phyloP scores from a whole-genome alignment of 1,284 basidiomycete genomes.

The Sanghuangporus weigelae region DNA sequence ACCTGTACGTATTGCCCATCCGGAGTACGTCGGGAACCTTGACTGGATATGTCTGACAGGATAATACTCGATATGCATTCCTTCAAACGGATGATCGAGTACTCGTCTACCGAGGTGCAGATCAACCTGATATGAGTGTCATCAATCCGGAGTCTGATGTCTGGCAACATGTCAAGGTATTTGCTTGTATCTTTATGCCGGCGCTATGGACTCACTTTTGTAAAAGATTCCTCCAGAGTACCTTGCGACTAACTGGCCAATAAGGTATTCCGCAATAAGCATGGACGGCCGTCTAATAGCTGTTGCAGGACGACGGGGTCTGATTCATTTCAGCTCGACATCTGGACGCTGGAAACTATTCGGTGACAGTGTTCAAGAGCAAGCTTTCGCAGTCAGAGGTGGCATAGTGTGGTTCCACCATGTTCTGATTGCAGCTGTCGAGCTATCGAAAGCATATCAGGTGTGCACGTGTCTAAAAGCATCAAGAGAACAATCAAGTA shows the following conservation, averaged over 20 bases:
- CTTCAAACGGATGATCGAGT: conserved; percentile 93
- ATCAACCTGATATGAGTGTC: conserved; percentile 96
- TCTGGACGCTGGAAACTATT: conserved; percentile 97
- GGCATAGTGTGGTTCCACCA: conserved; percentile 98
- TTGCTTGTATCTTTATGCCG: conserved; percentile 10
- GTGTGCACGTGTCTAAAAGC: conserved; percentile 34
- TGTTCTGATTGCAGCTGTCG: conserved; percentile 88
- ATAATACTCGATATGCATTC: conserved; percentile 93
- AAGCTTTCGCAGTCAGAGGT: conserved; percentile 84
- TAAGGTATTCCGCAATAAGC: conserved; percentile 89
- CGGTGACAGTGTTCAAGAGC: conserved; percentile 79
- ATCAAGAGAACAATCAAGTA: background rate
- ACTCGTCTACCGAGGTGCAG: conserved; percentile 93
- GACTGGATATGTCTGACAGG: conserved; percentile 39
- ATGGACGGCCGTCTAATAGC: conserved; percentile 90
- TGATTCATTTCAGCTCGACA: conserved; percentile 90
- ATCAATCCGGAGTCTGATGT: conserved; percentile 99
- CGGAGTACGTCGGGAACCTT: conserved; percentile 4
- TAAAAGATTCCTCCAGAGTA: conserved; percentile 79
- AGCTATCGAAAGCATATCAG: conserved; percentile 75
- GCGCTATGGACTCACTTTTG: background rate
- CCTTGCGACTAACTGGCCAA: conserved; percentile 90
- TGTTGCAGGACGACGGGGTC: conserved; percentile 85
- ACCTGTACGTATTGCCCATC: conserved; percentile 51
- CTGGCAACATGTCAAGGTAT: conserved; percentile 91